These are phyloP conservation scores for Fagus sylvatica DNA, from an alignment of 306 rosid genomes.

Conservation along the genomic window DNA sequence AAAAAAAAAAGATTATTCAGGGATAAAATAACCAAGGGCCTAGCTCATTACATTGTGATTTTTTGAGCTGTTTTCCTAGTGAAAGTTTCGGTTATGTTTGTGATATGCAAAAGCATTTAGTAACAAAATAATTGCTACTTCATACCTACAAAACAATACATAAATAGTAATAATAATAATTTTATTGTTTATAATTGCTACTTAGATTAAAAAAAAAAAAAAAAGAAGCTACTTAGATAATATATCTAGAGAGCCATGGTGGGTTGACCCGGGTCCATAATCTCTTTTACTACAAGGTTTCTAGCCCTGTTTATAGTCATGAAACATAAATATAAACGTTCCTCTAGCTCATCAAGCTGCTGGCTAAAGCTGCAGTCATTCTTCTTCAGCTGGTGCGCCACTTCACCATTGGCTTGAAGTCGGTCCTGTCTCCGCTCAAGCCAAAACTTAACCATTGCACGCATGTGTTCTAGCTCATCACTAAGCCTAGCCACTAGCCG, in stretches of 20 bases:
- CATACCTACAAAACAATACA: no score
- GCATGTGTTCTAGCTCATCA: conserved; percentile 67
- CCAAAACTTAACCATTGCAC: conserved; percentile 50
- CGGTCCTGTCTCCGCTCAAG: conserved; percentile 40
- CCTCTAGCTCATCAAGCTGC: conserved; percentile 80
- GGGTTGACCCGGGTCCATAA: conserved; percentile 22
- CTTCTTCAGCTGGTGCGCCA: conserved; percentile 50
- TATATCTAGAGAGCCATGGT: neutral
- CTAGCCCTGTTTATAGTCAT: conserved; percentile 85
- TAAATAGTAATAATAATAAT: neutral
- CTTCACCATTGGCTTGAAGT: conserved; percentile 47
- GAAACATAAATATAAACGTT: conserved; percentile 77
- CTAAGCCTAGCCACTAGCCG: conserved; percentile 57
- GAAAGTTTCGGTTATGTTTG: no score
- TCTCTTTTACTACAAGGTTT: conserved; percentile 59
- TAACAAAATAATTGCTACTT: no score
- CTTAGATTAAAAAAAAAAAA: neutral
- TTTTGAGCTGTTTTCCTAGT: no score
- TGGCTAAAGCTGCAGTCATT: conserved; percentile 47
- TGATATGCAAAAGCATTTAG: no score
- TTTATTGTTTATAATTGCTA: neutral
- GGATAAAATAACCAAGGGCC: no score
- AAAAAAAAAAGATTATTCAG: no score
- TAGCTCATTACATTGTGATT: no score
- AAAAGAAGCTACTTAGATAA: neutral